Base-by-base conservation (phyloP, 306 rosid genomes). In the Trifolium pratense region DNA sequence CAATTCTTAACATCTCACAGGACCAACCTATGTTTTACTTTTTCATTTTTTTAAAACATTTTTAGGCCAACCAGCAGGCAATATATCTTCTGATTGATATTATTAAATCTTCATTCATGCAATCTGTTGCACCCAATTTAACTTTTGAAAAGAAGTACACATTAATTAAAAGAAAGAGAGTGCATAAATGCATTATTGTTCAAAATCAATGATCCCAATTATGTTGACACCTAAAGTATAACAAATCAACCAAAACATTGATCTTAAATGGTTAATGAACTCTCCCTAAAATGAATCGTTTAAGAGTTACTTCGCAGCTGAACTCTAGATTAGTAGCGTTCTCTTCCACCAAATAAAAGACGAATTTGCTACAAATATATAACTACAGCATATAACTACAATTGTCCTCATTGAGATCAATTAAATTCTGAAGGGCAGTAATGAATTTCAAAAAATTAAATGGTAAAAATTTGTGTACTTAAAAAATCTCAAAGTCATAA, bases 91-190 rank as follows among this genome's bases (percentile, higher is more conserved):
- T 60, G 20, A 67, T 59, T 67, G 69, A 65, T 56, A 21, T 34
- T 34, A 66, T 57, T 66, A 79, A 79, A 66, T 65, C 56, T 21
- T 34, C 43, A 65, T 78, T 64, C 74, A 43, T 65, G 18, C 8
- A n/a, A 34, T 40, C 39, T 14, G 46, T 51, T 72, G 74, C 56
- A 36, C 76, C 71, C 13, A 77, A 56, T 56, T 56, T 56, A 56
- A 67, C 68, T 73, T 77, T 53, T 32, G 56, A 43, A 14, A 60
- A 59, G 42, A 63, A 64, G 36, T 25, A 59, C 40, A 57, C 32
- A 4, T 29, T 29, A 17, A 66, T 70, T 70, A 49, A 42, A 11
- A 42, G 48, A 42, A 42, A 40, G 37, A 36, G 39, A 36, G 39
- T 7, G 39, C 9, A 7, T 36, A 6, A 36, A 36, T 36, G 39